phyloP scores from a whole-genome alignment of 495 filamentous ascomycete species.

The Darksidea phi region DNA sequence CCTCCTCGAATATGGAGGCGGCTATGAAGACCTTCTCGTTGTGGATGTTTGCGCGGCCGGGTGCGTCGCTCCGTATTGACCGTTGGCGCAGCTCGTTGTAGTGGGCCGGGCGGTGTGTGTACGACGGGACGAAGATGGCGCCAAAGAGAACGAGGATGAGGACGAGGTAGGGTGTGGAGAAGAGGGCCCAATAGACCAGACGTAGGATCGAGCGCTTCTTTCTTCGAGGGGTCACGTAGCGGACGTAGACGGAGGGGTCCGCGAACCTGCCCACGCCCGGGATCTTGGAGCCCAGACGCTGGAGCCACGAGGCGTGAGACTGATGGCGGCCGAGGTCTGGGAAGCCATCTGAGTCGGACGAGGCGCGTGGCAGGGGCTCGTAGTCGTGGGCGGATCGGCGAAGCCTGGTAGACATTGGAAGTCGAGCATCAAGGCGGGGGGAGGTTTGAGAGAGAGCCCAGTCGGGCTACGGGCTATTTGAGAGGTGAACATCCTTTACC shows the following conservation, averaged over 20 bases:
- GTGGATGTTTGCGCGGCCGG: constrained; percentile 59
- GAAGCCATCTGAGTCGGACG: constrained; percentile 17
- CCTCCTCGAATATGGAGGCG: constrained; percentile 66
- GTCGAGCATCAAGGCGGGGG: background rate
- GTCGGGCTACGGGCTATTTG: background rate
- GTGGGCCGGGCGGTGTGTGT: constrained; percentile 25
- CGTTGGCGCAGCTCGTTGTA: constrained; percentile 25
- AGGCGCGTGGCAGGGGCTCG: constrained; percentile 33
- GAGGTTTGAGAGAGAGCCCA: background rate
- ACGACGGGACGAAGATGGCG: constrained; percentile 27
- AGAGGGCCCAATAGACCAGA: constrained; percentile 16
- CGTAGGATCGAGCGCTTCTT: constrained; percentile 21
- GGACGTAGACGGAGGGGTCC: constrained; percentile 17
- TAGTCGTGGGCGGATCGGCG: constrained; percentile 27
- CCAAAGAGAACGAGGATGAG: constrained; percentile 20
- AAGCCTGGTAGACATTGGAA: constrained; percentile 25
- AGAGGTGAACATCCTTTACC: background rate
- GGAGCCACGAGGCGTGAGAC: constrained; percentile 16
- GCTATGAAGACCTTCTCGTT: constrained; percentile 73
- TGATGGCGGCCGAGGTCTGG: constrained; percentile 7
- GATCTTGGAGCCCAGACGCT: background rate
- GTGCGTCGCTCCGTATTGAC: background rate
- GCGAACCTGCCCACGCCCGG: constrained; percentile 6
- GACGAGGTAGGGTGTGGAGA: constrained; percentile 19
- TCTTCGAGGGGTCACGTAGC: constrained; percentile 22